Base-by-base conservation (phyloP, 768 basidiomycete genomes). In the Asterophora parasitica region DNA sequence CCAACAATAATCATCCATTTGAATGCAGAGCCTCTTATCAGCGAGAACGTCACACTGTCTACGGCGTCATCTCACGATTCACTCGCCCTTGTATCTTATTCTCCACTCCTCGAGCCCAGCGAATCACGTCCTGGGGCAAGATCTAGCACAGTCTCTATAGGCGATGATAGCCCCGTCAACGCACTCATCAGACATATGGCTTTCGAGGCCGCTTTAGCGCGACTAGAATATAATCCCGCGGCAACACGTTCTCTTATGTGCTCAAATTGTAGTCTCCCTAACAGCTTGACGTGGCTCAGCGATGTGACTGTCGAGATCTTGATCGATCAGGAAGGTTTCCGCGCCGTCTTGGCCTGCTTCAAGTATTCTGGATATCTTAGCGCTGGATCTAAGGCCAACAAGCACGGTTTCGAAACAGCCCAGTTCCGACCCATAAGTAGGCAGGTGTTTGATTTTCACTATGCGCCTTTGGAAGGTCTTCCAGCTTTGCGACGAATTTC, bases 321-420 rank as follows among this genome's bases (percentile, higher is more conserved):
- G 62, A 82, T 92, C 19, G 91, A 92, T 59, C 91, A 92, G 61
- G 91, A 92, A 66, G 84, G 87, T 3, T 89, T 88, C 57, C 78
- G 88, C 19, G 72, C 76, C 13, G 71, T 83, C 5, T 70, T 71
- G 19, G 80, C 85, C 15, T 61, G 66, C 7, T 83, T 91, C 67
- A 72, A 68, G 51, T 76, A 83, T 40, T 66, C 72, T n/a, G 79
- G 79, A 8, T 78, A 78, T 56, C 56, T 67, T 44, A 58, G 64
- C n/a, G 58, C 61, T 28, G 55, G 59, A 48, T 37, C 55, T 10
- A 55, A 65, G 7, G 61, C 53, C 15, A 61, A 68, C 20, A 61
- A 65, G 41, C 54, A 69, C 31, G 67, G 71, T 35, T 64, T 66
- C 38, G 78, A 75, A 7, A 65, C 82, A 51, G 83, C 74, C 0